Base-by-base conservation (phyloP, 371 early-diverging fungal genomes). In the Circinella umbellata region DNA sequence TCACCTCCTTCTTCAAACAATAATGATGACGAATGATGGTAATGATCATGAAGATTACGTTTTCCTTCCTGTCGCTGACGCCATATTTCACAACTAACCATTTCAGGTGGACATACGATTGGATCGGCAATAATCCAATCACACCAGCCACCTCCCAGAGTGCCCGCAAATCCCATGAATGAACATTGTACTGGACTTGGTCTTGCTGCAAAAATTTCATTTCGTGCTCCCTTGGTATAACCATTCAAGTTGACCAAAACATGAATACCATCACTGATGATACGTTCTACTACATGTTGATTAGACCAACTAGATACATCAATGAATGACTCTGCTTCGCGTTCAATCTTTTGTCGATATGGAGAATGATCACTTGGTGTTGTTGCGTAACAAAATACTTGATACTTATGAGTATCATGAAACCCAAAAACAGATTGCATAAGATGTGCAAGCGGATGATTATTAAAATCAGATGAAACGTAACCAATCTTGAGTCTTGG, bases 401-500 rank as follows among this genome's bases (percentile, higher is more conserved):
- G 84, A 72, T 90, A 95, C 7, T 82, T 80, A 10, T 61, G 51
- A 35, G 86, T 85, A 75, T 95, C 90, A 76, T 97, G 97, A 80
- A 96, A 84, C 1, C 94, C 95, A 88, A 96, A 97, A 14, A 96
- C 95, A 0, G 94, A 94, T 80, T 95, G 95, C 96, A 96, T 95
- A 73, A 97, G 76, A 77, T 96, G 96, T 17, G 95, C 88, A 36
- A 96, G 76, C 6, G 97, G 96, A 74, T 97, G 97, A 73, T 96
- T 94, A 78, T 91, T 93, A 70, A 97, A 96, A 72, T 97, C 97
- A 4, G 94, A 94, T 37, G 94, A 94, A 7, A 97, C 88, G 71
- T 97, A 97, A 20, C 96, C 97, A 34, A 97, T 77, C 71, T 86
- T 87, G 34, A 92, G 70, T 14, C 86, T 83, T 3, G 90, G 88